These are phyloP conservation scores for Prunus mira DNA, from an alignment of 306 rosid species.

Conservation along the genomic window DNA sequence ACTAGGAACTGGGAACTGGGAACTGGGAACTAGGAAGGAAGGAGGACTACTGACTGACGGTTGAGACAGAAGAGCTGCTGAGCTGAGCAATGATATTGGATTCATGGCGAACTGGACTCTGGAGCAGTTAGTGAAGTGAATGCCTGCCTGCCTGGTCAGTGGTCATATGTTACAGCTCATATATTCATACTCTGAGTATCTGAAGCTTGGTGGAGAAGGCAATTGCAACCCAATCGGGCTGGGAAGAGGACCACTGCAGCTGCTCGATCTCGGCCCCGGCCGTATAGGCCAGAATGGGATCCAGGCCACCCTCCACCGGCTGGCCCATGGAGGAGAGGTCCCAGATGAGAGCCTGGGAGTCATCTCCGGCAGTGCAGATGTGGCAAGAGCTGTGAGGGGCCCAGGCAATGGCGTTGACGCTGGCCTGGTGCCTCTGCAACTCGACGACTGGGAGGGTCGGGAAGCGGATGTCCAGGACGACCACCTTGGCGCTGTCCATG, in stretches of 20 bases:
- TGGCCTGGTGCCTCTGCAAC: constrained; percentile 89
- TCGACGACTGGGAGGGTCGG: constrained; percentile 95
- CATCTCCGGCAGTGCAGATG: constrained; percentile 97
- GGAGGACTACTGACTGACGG: neutral
- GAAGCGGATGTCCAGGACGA: constrained; percentile 93
- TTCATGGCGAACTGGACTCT: neutral
- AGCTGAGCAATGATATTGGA: neutral
- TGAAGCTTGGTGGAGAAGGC: constrained; percentile 95
- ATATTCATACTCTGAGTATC: constrained; percentile 79
- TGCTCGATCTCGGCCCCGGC: constrained; percentile 98
- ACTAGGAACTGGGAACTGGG: neutral
- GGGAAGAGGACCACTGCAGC: constrained; percentile 98
- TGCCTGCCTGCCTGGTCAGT: neutral
- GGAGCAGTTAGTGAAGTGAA: neutral
- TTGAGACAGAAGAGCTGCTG: neutral
- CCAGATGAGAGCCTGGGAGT: constrained; percentile 96
- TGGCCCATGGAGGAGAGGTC: constrained; percentile 96
- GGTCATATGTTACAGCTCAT: constrained; percentile 1
- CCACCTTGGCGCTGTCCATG: constrained; percentile 93
- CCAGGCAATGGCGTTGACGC: constrained; percentile 96
- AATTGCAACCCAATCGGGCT: constrained; percentile 99
- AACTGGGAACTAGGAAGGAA: neutral
- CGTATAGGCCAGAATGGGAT: constrained; percentile 94
- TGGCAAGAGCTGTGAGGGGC: constrained; percentile 97
- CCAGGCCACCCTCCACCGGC: constrained; percentile 88